Base-by-base conservation (phyloP, 305 asterid genomes). In the Rubia occidens region DNA sequence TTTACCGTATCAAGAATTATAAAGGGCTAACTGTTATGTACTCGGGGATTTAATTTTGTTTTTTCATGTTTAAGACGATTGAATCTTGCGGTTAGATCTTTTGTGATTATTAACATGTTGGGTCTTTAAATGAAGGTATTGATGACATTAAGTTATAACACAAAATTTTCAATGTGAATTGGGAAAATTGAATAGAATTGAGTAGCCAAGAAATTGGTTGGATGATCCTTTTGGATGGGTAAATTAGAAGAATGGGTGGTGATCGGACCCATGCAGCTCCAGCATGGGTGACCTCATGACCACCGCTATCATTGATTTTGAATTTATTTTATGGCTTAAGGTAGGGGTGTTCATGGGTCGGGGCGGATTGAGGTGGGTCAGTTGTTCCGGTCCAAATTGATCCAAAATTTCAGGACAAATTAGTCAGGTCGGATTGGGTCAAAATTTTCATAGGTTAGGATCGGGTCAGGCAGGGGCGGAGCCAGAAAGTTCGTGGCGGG, bases 271-370 rank as follows among this genome's bases (percentile, higher is more conserved):
- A 65, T 43, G 32, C 7, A 43, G n/a, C 69, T 65, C 40, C 35
- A 20, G 40, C 69, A 58, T 44, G 69, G 69, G 69, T 65, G 69
- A 65, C 58, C 69, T 65, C 69, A 11, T 65, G 56, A 65, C 69
- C 18, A 65, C 58, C 8, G 69, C 51, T 49, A 65, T 65, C 20
- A 65, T 51, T 65, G 13, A 26, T 26, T 26, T 26, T 26, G 2
- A 21, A 65, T 43, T 8, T 21, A 26, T 21, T 51, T 7, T 20
- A 51, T 17, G 7, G 56, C 21, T 49, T 49, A 15, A 32, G 37
- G 4, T 24, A 24, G 24, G 24, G 24, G 24, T 24, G 24, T 24
- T 24, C 24, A 24, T 24, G 24, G 24, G 24, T 24, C 24, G 24
- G 24, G 24, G 24, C 24, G 24, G 24, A 24, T n/a, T n/a, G n/a